A percentile compares a stretch with the other conserved stretches of the same genome.
Evolutionary conservation across 768 basidiomycete genomes (phyloP).

Genomic region (Pholiota microspora): DNA sequence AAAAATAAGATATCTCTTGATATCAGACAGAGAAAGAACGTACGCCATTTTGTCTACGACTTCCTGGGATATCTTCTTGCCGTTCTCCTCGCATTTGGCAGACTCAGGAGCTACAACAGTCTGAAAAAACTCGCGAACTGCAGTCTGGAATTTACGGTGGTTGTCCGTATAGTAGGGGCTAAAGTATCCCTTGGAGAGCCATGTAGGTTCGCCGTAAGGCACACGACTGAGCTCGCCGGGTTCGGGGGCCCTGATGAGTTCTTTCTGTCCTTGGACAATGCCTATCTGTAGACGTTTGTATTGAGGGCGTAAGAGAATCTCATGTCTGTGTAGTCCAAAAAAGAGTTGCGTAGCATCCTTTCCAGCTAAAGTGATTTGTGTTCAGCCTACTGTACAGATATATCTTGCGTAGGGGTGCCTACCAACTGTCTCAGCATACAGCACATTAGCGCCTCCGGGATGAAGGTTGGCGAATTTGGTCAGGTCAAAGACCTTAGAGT

Average conservation of each 20-base stretch:
- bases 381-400: not conserved
- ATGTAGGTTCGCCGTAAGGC: slow-evolving; percentile 33
- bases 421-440: slow-evolving; percentile 68
- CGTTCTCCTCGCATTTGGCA: slow-evolving; percentile 75
- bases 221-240: slow-evolving; percentile 31
- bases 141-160: slow-evolving; percentile 74
- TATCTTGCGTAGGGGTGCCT: slow-evolving; percentile 16
- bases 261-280: slow-evolving; percentile 26
- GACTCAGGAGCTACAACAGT: slow-evolving; percentile 78
- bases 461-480: slow-evolving; percentile 81
- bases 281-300: slow-evolving; percentile 32
- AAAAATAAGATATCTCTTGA: not conserved
- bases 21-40: slow-evolving; percentile 20
- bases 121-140: slow-evolving; percentile 73
- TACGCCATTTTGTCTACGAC: slow-evolving; percentile 86
- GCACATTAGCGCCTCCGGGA: slow-evolving; percentile 78
- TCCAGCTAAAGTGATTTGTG: slow-evolving; percentile 43
- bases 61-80: slow-evolving; percentile 81
- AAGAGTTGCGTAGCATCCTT: slow-evolving; percentile 48
- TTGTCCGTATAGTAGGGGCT: slow-evolving; percentile 36
- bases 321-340: slow-evolving; percentile 31
- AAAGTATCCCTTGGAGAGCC: slow-evolving; percentile 30
- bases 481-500: slow-evolving; percentile 80
- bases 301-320: slow-evolving; percentile 29
- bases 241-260: slow-evolving; percentile 24